Evolutionary conservation across 2,329 filamentous ascomycete genomes (phyloP).

Genomic region (Rhexocercosporidium sp.): DNA sequence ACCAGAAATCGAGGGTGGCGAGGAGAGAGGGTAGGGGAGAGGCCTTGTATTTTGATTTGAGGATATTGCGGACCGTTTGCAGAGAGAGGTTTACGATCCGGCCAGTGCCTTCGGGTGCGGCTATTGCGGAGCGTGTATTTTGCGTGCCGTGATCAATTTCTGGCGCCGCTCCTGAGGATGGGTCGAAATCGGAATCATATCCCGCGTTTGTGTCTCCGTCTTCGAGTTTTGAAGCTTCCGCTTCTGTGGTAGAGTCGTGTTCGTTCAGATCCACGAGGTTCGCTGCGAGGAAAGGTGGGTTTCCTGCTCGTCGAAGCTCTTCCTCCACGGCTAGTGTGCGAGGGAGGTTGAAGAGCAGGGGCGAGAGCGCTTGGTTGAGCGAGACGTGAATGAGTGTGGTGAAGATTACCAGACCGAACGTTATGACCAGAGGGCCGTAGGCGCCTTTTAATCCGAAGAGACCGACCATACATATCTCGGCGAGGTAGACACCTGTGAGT

Average conservation of each 20-base stretch:
- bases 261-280: conserved; percentile 31
- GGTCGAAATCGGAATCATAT: conserved; percentile 43
- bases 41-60: conserved; percentile 18
- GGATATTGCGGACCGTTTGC: conserved; percentile 15
- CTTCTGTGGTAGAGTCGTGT: background rate
- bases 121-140: conserved; percentile 10
- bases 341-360: conserved; percentile 40
- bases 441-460: conserved; percentile 62
- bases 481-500: conserved; percentile 66
- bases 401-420: conserved; percentile 61
- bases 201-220: conserved; percentile 26
- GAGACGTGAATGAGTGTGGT: conserved; percentile 58
- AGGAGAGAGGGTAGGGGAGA: conserved; percentile 29
- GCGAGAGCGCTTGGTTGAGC: conserved; percentile 37
- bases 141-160: conserved; percentile 30
- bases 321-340: conserved; percentile 40
- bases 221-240: conserved; percentile 36
- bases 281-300: conserved; percentile 23
- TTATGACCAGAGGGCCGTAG: conserved; percentile 60
- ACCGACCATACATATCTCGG: conserved; percentile 66
- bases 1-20: conserved; percentile 36
- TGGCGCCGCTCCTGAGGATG: conserved; percentile 24
- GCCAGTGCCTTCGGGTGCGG: conserved; percentile 31
- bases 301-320: conserved; percentile 27
- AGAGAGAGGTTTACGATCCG: conserved; percentile 25